phyloP scores from a whole-genome alignment of 495 filamentous ascomycete genomes.

The Xylaria venustula region DNA sequence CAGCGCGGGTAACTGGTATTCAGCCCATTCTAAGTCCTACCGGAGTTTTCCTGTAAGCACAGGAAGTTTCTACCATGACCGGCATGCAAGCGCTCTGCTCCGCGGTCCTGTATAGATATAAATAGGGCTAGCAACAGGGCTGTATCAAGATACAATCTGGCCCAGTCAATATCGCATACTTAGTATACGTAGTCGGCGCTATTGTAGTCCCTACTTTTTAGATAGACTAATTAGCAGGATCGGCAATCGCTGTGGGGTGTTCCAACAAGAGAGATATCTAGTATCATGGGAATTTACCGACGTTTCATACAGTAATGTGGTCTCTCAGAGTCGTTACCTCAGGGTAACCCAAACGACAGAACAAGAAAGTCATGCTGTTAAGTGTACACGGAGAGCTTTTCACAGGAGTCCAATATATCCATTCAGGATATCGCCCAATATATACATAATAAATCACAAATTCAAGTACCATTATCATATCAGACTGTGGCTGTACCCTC shows the following conservation, averaged over 20 bases:
- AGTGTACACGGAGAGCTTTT: too few relatives aligned
- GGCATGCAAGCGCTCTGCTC: not conserved
- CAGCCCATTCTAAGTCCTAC: not conserved
- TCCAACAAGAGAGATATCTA: not conserved
- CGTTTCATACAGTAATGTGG: not conserved
- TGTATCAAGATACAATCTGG: too few relatives aligned
- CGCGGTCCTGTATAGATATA: too few relatives aligned
- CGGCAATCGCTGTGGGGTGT: conserved; percentile 2
- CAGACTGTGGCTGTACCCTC: not conserved
- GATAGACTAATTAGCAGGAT: conserved; percentile 5
- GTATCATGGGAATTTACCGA: not conserved
- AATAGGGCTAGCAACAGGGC: too few relatives aligned
- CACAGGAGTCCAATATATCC: too few relatives aligned
- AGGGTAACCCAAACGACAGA: too few relatives aligned
- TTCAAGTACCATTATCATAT: not conserved
- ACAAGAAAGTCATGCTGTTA: too few relatives aligned
- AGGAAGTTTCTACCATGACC: conserved; percentile 1
- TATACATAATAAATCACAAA: not conserved
- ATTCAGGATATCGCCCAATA: not conserved
- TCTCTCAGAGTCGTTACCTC: too few relatives aligned
- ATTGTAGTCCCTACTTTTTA: too few relatives aligned
- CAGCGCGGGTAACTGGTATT: not conserved
- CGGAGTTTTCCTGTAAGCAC: not conserved
- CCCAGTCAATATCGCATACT: too few relatives aligned
- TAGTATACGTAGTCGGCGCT: too few relatives aligned